Evolutionary conservation across 192 early-diverging fungal species (phyloP).

Genomic region (Coemansia nantahalensis): DNA sequence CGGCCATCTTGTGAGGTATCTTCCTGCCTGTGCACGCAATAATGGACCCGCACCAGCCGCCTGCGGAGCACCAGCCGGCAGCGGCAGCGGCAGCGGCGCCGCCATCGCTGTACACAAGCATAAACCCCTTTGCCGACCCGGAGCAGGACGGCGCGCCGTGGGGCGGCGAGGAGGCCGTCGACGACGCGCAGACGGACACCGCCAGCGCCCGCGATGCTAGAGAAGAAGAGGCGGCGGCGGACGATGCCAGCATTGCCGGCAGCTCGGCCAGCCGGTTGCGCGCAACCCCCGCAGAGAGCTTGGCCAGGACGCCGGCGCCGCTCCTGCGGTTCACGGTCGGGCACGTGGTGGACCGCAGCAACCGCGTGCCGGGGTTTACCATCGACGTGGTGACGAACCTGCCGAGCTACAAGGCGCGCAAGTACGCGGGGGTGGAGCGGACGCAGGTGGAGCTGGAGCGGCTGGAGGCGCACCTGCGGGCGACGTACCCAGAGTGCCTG

Average conservation of each 20-base stretch:
- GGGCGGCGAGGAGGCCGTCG: conserved; percentile 6
- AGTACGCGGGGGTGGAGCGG: conserved; percentile 47
- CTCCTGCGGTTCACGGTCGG: conserved; percentile 38
- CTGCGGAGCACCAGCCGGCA: too few species aligned
- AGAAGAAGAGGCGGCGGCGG: too few species aligned
- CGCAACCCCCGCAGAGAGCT: neutral
- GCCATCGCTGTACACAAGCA: conserved; percentile 18
- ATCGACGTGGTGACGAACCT: conserved; percentile 46
- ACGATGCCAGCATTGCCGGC: too few species aligned
- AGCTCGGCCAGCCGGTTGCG: too few species aligned
- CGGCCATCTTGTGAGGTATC: too few species aligned
- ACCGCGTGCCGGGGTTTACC: conserved; percentile 34
- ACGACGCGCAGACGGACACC: neutral
- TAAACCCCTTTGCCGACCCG: conserved; percentile 29
- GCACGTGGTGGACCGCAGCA: conserved; percentile 48
- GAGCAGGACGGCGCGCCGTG: neutral
- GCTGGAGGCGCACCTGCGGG: conserved; percentile 46
- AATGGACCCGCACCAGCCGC: too few species aligned
- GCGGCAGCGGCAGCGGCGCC: too few species aligned
- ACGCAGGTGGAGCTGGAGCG: conserved; percentile 53
- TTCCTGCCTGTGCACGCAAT: too few species aligned
- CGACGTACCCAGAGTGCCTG: conserved; percentile 53
- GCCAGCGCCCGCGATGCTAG: neutral
- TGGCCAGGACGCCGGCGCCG: conserved; percentile 5
- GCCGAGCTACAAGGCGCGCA: conserved; percentile 46